Base-by-base conservation (phyloP, 106 monocot genomes). In the Posidonia australis region DNA sequence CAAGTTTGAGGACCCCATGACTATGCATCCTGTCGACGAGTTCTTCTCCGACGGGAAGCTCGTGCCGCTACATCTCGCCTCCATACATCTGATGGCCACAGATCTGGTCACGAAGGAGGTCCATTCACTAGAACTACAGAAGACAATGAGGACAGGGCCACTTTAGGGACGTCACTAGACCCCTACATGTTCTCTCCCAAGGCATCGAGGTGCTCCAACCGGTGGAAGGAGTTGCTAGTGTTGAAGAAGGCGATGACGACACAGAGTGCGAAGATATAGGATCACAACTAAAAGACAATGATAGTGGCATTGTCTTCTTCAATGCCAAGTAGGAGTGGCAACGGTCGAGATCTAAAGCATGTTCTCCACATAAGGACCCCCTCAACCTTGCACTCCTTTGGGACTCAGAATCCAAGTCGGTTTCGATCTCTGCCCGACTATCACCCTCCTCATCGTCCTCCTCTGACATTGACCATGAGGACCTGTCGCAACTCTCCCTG, bases 21-120 rank as follows among this genome's bases (percentile, higher is more conserved):
- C 75, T 13, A 83, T 87, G 80, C 77, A 83, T 54, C 75, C 87
- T 43, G 87, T 83, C 52, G 87, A 87, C 51, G 80, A 87, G 63
- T 76, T 87, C 16, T 81, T 87, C 72, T 83, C 80, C 53, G 73
- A 78, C 17, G 87, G 87, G 1, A 87, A 83, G 72, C 80, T 87
- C 26, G 77, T 80, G 1, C 83, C 86, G 13, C 71, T 83, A 22
- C 75, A 80, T 23, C 54, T 57, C 10, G 46, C 77, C 10, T 5
- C 76, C 1, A 2, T 30, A 43, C 66, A 30, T 24, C 46, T 66
- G 14, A 0, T 9, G 47, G 61, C 47, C 30, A 17, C 55, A 0
- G 23, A 22, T 20, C 20, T 14, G 56, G 59, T 18, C 23, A 25
- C 12, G 32, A 65, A 26, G 18, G 66, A 29, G 63, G 16, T 51